These are phyloP conservation scores for Chalciporus sp. DNA, from an alignment of 1,284 basidiomycete species.

Conservation along the genomic window DNA sequence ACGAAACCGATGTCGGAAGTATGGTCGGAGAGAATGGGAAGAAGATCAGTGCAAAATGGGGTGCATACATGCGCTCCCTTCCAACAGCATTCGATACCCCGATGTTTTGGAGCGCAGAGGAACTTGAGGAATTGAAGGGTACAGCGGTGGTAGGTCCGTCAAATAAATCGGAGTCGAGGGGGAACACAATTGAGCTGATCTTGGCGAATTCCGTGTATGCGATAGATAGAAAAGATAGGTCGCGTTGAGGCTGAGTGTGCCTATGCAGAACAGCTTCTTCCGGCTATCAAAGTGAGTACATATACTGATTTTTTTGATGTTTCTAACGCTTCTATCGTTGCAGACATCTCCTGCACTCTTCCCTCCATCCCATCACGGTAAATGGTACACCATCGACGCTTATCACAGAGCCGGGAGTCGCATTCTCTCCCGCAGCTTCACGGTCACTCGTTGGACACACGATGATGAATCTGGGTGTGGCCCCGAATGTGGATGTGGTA, in stretches of 20 bases:
- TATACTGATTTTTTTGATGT: neutral
- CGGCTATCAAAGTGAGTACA: constrained; percentile 61
- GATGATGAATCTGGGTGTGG: constrained; percentile 24
- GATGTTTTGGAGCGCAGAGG: constrained; percentile 89
- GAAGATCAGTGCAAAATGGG: constrained; percentile 44
- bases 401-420: constrained; percentile 93
- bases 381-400: constrained; percentile 69
- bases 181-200: constrained; percentile 8
- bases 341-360: constrained; percentile 78
- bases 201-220: neutral
- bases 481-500: constrained; percentile 14
- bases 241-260: constrained; percentile 80
- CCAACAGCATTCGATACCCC: constrained; percentile 85
- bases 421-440: constrained; percentile 92
- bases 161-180: neutral
- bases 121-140: constrained; percentile 78
- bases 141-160: constrained; percentile 84
- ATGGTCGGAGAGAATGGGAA: constrained; percentile 36
- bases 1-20: constrained; percentile 16
- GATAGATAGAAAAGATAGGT: constrained; percentile 78
- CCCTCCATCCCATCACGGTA: constrained; percentile 44
- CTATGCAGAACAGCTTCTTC: constrained; percentile 67
- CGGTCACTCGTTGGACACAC: constrained; percentile 61
- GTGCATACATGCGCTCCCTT: constrained; percentile 46
- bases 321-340: neutral